Base-by-base conservation (phyloP, 2,329 filamentous ascomycete species). In the Myriosclerotinia curreyana region DNA sequence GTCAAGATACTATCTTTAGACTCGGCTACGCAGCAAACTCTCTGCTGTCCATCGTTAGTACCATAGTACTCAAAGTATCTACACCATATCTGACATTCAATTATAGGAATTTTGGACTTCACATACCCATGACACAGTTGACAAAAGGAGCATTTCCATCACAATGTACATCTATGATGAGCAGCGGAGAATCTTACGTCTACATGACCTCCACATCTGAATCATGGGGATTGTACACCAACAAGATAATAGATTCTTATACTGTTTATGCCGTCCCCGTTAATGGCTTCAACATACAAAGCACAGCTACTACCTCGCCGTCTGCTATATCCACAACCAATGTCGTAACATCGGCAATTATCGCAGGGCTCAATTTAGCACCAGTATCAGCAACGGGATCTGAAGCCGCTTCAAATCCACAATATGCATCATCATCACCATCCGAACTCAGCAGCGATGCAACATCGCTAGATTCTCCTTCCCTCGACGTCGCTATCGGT, bases 131-230 rank as follows among this genome's bases (percentile, higher is more conserved):
- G 25, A 62, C 46, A n/a, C 5, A 44, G 15, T 34, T 46, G 9
- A 20, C 31, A 6, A 63, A 56, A 5, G 52, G 49, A 2, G 38
- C 22, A 9, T 44, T 36, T 34, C 61, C 61, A 15, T 50, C 42
- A 25, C 52, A 58, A 51, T 63, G 61, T 8, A 51, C 52, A 34
- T 51, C 61, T 25, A 42, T 56, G 20, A 53, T 63, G 28, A 56
- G 38, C 11, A 53, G 40, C 28, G 61, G 61, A 3, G 38, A 51
- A 25, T 55, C 52, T 34, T 44, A 55, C 12, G 14, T 12, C 14
- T 63, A 50, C 31, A 42, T 55, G 34, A 49, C 61, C 4, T 36
- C 51, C 1, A 42, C 38, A 20, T 36, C 51, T 3, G n/a, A 12
- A 25, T n/a, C 44, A 49, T 49, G 25, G 42, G 25, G 55, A 48